Conservation (phyloP, 1,284 basidiomycete genomes). For the Singerocomus rubriflavus region DNA sequence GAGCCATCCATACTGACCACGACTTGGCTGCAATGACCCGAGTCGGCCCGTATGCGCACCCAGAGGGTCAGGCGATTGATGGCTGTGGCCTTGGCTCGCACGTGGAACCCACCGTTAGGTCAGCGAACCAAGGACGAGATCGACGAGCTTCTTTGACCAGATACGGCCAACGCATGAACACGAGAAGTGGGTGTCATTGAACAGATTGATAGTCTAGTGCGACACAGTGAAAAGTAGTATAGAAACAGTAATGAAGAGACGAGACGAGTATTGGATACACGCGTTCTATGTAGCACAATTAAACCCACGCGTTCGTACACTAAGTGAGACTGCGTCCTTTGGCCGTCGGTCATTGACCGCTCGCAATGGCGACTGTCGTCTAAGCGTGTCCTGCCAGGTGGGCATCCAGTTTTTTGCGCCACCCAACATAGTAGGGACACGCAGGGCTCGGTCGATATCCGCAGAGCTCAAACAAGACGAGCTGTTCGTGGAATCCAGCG, state of each 20-base stretch:
- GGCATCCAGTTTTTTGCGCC: constrained; percentile 38
- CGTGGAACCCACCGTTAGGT: constrained; percentile 10
- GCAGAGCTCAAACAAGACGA: constrained; percentile 74
- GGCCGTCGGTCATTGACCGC: constrained; percentile 7
- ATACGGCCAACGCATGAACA: not conserved
- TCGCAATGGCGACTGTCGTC: not conserved
- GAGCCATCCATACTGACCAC: not conserved
- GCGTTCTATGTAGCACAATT: constrained; percentile 20
- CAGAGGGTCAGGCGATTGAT: not conserved
- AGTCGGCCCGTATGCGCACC: too few species aligned
- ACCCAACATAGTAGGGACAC: constrained; percentile 67
- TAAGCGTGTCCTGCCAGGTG: constrained; percentile 24
- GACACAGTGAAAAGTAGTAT: constrained; percentile 4
- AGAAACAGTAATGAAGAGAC: constrained; percentile 5
- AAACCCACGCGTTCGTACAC: constrained; percentile 18
- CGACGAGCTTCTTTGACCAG: not conserved
- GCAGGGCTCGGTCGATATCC: constrained; percentile 58
- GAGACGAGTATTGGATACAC: constrained; percentile 16
- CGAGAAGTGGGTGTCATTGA: not conserved
- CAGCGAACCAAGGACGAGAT: constrained; percentile 2
- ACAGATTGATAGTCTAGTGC: constrained; percentile 5
- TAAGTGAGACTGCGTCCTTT: constrained; percentile 16
- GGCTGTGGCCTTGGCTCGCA: constrained; percentile 10
- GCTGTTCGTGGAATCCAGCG: constrained; percentile 74
- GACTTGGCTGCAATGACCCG: not conserved